These are phyloP conservation scores for Cladophialophora bantiana DNA, from an alignment of 2,329 filamentous ascomycete species.

Conservation along the genomic window DNA sequence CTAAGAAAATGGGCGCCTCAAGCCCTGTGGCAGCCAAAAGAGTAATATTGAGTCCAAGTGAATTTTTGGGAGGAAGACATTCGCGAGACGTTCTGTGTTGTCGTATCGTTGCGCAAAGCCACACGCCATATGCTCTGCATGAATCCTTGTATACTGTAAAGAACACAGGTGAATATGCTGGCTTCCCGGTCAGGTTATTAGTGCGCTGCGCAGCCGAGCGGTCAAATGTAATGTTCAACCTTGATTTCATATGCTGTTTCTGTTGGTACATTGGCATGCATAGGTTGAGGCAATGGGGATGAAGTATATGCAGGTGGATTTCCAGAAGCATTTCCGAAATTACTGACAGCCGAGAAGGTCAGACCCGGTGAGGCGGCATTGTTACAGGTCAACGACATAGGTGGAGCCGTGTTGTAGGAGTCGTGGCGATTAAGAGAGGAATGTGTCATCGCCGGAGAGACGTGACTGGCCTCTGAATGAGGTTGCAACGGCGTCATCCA, in stretches of 20 bases:
- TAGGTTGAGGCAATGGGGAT: conserved; percentile 13
- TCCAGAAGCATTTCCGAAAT: conserved; percentile 18
- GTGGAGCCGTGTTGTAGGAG: conserved; percentile 29
- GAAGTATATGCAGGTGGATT: conserved; percentile 26
- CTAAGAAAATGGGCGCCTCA: conserved; percentile 2
- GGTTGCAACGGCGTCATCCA: conserved; percentile 39
- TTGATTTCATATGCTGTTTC: conserved; percentile 26
- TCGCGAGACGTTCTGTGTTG: not conserved
- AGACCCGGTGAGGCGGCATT: conserved; percentile 25
- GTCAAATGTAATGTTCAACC: conserved; percentile 25
- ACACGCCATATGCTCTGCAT: not conserved
- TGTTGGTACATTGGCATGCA: conserved; percentile 28
- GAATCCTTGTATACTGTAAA: not conserved
- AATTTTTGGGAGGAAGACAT: not conserved
- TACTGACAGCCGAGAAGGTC: conserved; percentile 24
- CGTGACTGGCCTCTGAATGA: conserved; percentile 13
- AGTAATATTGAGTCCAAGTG: not conserved
- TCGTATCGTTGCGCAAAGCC: not conserved
- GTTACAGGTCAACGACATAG: conserved; percentile 28
- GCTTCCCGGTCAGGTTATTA: not conserved
- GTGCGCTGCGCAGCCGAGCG: not conserved
- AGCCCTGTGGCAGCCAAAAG: not conserved
- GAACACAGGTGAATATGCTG: not conserved
- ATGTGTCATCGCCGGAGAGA: conserved; percentile 6
- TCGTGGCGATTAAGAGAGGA: conserved; percentile 21